Percentiles rank a stretch among this genome's conserved stretches.
phyloP scores from a whole-genome alignment of 228 moss, liverwort and hornwort genomes.

The Sphagnum fallax region DNA sequence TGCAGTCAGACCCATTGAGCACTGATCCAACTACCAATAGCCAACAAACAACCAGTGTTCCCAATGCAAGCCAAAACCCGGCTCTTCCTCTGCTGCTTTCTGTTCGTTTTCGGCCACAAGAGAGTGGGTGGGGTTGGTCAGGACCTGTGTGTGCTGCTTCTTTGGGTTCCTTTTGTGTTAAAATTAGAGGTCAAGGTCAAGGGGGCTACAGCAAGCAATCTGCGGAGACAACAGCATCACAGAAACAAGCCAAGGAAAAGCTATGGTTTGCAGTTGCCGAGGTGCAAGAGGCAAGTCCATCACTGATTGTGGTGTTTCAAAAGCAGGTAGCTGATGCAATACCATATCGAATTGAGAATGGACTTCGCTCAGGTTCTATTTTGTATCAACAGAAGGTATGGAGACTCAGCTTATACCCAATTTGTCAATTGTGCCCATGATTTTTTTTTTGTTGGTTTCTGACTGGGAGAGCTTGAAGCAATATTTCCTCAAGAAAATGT shows the following conservation, averaged over 20 bases:
- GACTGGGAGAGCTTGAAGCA: no score
- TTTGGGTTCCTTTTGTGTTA: constrained; percentile 83
- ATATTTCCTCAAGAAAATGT: no score
- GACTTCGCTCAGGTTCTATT: constrained; percentile 52
- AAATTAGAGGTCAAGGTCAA: constrained; percentile 51
- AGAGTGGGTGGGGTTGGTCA: constrained; percentile 87
- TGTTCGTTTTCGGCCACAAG: constrained; percentile 73
- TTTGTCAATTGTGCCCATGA: no score
- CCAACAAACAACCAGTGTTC: constrained; percentile 13
- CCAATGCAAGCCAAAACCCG: constrained; percentile 38
- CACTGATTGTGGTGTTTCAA: constrained; percentile 67
- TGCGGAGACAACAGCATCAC: constrained; percentile 11
- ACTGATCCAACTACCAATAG: constrained; percentile 4
- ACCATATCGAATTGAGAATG: constrained; percentile 96
- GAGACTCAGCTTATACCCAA: neutral
- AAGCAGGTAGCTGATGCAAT: constrained; percentile 61
- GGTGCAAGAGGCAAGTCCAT: constrained; percentile 73
- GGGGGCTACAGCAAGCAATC: constrained; percentile 16
- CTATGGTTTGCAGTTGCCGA: constrained; percentile 77
- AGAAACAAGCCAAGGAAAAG: constrained; percentile 51
- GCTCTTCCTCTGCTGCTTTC: constrained; percentile 52
- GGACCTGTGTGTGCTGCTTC: constrained; percentile 92
- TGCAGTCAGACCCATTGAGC: constrained; percentile 22
- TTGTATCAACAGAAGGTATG: constrained; percentile 74
- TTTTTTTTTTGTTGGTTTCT: no score